phyloP scores from a whole-genome alignment of 2,329 filamentous ascomycete species.

The Aquanectria penicillioides region DNA sequence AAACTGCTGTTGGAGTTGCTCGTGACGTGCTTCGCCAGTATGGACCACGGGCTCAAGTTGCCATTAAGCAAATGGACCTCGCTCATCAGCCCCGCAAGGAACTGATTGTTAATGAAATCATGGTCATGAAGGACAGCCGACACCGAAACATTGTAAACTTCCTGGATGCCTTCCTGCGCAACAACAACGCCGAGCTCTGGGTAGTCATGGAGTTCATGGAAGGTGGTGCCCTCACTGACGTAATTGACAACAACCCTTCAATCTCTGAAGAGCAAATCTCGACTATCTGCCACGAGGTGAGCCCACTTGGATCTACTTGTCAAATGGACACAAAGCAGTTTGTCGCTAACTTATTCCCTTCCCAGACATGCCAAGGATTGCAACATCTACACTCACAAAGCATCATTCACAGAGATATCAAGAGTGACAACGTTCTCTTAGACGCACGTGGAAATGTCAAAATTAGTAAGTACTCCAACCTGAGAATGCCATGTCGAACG shows the following conservation, averaged over 20 bases:
- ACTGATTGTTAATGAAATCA: conserved; percentile 98
- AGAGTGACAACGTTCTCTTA: conserved; percentile 97
- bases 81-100: conserved; percentile 97
- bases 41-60: conserved; percentile 86
- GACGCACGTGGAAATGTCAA: conserved; percentile 97
- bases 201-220: conserved; percentile 99
- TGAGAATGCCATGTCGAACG: background rate
- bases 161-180: conserved; percentile 93
- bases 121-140: conserved; percentile 99
- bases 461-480: conserved; percentile 80
- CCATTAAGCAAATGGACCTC: conserved; percentile 99
- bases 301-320: conserved; percentile 41
- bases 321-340: background rate
- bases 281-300: conserved; percentile 94
- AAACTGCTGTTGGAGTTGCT: conserved; percentile 86
- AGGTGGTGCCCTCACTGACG: conserved; percentile 94
- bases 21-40: conserved; percentile 81
- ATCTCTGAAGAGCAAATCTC: conserved; percentile 98
- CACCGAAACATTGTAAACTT: conserved; percentile 99
- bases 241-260: conserved; percentile 95
- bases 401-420: conserved; percentile 99
- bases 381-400: conserved; percentile 95
- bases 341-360: conserved; percentile 32
- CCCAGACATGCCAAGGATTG: conserved; percentile 91
- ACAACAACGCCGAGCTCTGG: conserved; percentile 96